Evolutionary conservation across 2,329 filamentous ascomycete genomes (phyloP).

Genomic region (Ascochyta viciae-villosae): DNA sequence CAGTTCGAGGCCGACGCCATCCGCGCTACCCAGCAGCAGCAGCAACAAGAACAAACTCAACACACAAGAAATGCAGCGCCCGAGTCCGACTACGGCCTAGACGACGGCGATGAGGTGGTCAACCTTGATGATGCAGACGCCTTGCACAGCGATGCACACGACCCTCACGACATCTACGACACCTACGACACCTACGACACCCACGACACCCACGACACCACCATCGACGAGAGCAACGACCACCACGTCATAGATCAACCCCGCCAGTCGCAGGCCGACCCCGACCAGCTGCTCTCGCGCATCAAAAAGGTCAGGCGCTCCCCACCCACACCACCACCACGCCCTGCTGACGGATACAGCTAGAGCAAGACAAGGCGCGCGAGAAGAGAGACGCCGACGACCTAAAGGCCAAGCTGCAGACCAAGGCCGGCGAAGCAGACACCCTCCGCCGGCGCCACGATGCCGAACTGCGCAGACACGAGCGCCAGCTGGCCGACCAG

Average conservation of each 20-base stretch:
- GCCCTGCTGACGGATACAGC: conserved; percentile 38
- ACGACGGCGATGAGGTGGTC: conserved; percentile 53
- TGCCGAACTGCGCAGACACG: conserved; percentile 67
- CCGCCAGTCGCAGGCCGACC: conserved; percentile 35
- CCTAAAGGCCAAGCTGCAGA: conserved; percentile 51
- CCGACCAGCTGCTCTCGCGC: conserved; percentile 48
- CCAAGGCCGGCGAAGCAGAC: conserved; percentile 73
- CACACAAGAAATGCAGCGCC: conserved; percentile 19
- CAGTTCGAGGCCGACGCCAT: conserved; percentile 55
- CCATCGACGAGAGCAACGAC: conserved; percentile 7
- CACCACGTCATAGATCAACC: conserved; percentile 10
- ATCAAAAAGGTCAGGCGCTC: conserved; percentile 48
- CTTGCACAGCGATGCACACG: not conserved
- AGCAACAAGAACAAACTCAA: not conserved
- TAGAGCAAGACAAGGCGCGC: conserved; percentile 53
- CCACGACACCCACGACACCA: not conserved
- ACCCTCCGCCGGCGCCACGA: conserved; percentile 77
- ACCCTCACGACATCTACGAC: not conserved
- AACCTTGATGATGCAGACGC: conserved; percentile 51
- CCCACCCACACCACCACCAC: not conserved
- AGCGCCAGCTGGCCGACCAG: conserved; percentile 67
- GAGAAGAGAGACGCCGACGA: conserved; percentile 26
- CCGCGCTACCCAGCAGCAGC: conserved; percentile 49
- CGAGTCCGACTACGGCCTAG: conserved; percentile 53
- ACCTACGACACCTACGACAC: not conserved